Evolutionary conservation across 1,284 basidiomycete species (phyloP).

Genomic region (Ganoderma sp.): DNA sequence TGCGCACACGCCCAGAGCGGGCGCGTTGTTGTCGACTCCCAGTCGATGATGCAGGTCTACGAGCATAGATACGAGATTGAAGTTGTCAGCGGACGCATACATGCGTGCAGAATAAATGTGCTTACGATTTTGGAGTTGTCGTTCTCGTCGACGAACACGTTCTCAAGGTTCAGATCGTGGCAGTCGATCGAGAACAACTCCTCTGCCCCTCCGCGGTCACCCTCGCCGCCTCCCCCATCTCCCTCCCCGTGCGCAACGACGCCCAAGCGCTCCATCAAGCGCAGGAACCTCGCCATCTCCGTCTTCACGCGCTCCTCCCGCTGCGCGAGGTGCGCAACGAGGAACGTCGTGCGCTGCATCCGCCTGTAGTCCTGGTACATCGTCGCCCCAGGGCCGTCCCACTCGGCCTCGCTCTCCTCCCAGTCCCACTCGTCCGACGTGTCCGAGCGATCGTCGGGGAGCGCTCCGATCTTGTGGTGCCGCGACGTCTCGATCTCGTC

Average conservation of each 20-base stretch:
- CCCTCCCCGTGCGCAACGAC: slow-evolving; percentile 36
- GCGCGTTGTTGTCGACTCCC: slow-evolving; percentile 83
- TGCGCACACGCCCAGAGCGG: slow-evolving; percentile 84
- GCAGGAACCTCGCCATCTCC: slow-evolving; percentile 74
- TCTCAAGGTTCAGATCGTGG: slow-evolving; percentile 80
- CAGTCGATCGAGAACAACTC: slow-evolving; percentile 77
- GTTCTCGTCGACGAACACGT: slow-evolving; percentile 75
- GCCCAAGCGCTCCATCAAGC: slow-evolving; percentile 65
- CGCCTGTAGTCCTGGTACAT: slow-evolving; percentile 82
- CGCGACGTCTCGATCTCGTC: slow-evolving; percentile 72
- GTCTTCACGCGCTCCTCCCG: slow-evolving; percentile 64
- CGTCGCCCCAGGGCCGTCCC: slow-evolving; percentile 70
- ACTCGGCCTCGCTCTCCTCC: slow-evolving; percentile 77
- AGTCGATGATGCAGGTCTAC: slow-evolving; percentile 83
- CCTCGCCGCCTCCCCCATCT: slow-evolving; percentile 40
- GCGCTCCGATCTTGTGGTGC: slow-evolving; percentile 66
- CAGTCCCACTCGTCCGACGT: slow-evolving; percentile 76
- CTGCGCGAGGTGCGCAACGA: slow-evolving; percentile 68
- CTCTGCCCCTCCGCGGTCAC: slow-evolving; percentile 24
- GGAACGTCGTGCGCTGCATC: slow-evolving; percentile 76
- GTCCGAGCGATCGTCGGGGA: slow-evolving; percentile 72
- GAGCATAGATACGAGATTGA: not conserved
- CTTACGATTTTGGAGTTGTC: slow-evolving; percentile 74
- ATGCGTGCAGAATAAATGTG: slow-evolving; percentile 20
- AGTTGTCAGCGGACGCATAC: not conserved